These are phyloP conservation scores for Hemisphaericaspora nanyangensis DNA, from an alignment of 805 yeast species.

Conservation along the genomic window DNA sequence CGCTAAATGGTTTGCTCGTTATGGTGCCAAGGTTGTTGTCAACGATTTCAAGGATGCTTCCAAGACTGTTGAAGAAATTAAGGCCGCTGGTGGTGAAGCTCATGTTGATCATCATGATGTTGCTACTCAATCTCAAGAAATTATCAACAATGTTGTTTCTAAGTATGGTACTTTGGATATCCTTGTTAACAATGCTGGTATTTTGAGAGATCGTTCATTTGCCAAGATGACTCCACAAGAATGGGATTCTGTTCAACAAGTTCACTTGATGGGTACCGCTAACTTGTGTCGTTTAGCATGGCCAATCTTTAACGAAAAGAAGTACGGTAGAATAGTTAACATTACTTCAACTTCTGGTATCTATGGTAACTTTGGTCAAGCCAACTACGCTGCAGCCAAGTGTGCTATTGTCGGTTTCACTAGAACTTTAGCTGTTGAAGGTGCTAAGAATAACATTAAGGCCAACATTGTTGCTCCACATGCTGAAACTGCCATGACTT, in stretches of 20 bases:
- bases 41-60: slow-evolving; percentile 82
- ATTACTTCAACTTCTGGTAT: slow-evolving; percentile 95
- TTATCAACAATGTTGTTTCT: slow-evolving; percentile 72
- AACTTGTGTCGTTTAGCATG: slow-evolving; percentile 84
- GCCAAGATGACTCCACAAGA: slow-evolving; percentile 77
- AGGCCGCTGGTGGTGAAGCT: slow-evolving; percentile 70
- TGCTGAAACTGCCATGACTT: slow-evolving; percentile 97
- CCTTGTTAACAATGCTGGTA: slow-evolving; percentile 91
- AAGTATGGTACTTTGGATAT: slow-evolving; percentile 82
- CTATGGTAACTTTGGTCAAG: slow-evolving; percentile 96
- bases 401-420: slow-evolving; percentile 83
- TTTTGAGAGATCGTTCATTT: slow-evolving; percentile 84
- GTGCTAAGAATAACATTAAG: slow-evolving; percentile 69
- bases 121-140: slow-evolving; percentile 65
- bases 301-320: slow-evolving; percentile 81
- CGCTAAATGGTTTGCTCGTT: slow-evolving; percentile 78
- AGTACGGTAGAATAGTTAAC: slow-evolving; percentile 78
- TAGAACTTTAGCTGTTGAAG: slow-evolving; percentile 86
- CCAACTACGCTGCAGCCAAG: slow-evolving; percentile 93
- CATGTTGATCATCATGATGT: slow-evolving; percentile 83
- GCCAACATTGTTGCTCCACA: slow-evolving; percentile 92
- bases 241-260: slow-evolving; percentile 77
- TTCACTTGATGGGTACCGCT: slow-evolving; percentile 80
- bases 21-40: slow-evolving; percentile 93
- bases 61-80: slow-evolving; percentile 71